Percentiles rank a stretch among this genome's conserved stretches.
Conservation (phyloP, 1,284 basidiomycete species). For the Chalciporus sp. region DNA sequence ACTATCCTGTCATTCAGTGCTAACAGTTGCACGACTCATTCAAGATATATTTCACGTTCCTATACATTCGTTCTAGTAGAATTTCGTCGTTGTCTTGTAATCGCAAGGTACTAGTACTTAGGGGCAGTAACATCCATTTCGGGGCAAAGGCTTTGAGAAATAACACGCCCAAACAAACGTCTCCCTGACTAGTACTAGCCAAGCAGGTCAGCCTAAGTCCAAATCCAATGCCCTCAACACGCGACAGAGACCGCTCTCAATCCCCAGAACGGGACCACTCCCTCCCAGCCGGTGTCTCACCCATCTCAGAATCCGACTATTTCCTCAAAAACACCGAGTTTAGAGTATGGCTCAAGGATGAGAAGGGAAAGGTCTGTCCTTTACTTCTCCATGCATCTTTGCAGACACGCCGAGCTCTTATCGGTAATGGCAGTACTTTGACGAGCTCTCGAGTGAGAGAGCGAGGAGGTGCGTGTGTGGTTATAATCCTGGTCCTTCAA, state of each 20-base stretch:
- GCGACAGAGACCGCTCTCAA: slow-evolving; percentile 16
- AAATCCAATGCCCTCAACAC: slow-evolving; percentile 12
- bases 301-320: slow-evolving; percentile 73
- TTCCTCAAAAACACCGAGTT: slow-evolving; percentile 80
- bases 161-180: slow-evolving; percentile 19
- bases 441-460: slow-evolving; percentile 72
- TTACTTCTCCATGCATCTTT: background rate
- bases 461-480: slow-evolving; percentile 61
- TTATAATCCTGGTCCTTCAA: background rate
- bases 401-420: slow-evolving; percentile 1
- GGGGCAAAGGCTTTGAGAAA: slow-evolving; percentile 1
- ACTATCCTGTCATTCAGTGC: too few species aligned
- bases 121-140: background rate
- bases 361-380: slow-evolving; percentile 67
- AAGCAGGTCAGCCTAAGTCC: too few species aligned
- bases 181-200: too few species aligned
- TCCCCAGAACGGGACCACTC: slow-evolving; percentile 19
- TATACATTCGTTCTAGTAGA: too few species aligned
- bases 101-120: too few species aligned
- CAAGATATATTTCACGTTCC: too few species aligned
- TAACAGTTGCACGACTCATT: too few species aligned
- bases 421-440: slow-evolving; percentile 62
- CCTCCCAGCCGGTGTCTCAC: slow-evolving; percentile 55
- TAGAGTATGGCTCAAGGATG: slow-evolving; percentile 74
- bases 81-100: too few species aligned